Conservation (phyloP, 306 rosid genomes). For the Inga oerstediana region DNA sequence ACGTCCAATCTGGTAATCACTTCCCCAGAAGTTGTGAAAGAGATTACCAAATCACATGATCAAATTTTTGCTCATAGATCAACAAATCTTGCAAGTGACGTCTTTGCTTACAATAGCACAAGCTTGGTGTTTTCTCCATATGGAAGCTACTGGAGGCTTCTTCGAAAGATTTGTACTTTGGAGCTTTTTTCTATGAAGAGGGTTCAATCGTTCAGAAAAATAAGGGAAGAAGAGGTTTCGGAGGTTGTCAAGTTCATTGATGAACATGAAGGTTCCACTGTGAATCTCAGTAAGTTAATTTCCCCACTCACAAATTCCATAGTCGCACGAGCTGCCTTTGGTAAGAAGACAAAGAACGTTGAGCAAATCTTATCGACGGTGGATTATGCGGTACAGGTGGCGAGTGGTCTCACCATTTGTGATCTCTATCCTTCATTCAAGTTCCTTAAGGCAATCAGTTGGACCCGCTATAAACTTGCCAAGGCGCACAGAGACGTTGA, state of each 20-base stretch:
- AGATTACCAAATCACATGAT: conserved; percentile 22
- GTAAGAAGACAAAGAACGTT: neutral
- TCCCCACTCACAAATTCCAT: neutral
- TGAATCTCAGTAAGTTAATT: neutral
- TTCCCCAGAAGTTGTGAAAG: neutral
- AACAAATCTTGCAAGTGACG: too few relatives aligned
- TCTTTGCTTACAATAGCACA: neutral
- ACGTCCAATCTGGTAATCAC: neutral
- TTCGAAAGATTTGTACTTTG: neutral
- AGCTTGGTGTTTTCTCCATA: neutral
- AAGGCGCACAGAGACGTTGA: neutral
- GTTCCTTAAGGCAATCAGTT: neutral
- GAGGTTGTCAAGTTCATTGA: neutral
- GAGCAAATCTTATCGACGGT: neutral
- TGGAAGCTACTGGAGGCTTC: neutral
- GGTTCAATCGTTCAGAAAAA: neutral
- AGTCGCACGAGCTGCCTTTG: neutral
- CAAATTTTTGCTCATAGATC: neutral
- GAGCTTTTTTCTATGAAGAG: neutral
- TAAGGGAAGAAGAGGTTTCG: neutral
- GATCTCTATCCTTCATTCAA: neutral
- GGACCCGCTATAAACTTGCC: neutral
- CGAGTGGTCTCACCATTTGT: neutral
- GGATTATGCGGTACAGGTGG: neutral
- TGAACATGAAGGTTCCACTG: neutral